phyloP scores from a whole-genome alignment of 305 asterid species.

The Salvia sclarea region DNA sequence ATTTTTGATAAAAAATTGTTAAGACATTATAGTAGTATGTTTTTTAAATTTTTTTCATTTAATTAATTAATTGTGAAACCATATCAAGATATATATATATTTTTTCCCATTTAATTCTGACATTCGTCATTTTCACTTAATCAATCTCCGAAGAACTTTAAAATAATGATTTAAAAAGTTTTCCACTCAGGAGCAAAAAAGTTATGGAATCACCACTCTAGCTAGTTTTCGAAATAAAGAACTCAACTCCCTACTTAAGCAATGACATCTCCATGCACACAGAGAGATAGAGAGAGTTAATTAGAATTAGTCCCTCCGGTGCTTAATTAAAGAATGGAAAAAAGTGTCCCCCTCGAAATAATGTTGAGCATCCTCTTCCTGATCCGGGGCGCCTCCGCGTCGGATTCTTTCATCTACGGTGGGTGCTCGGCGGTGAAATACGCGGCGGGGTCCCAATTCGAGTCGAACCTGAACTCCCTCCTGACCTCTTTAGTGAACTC shows the following conservation, averaged over 20 bases:
- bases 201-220: neutral
- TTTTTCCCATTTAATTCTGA: too few species aligned
- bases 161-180: neutral
- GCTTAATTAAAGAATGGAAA: slow-evolving; percentile 7
- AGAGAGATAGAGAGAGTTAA: too few species aligned
- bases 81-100: too few species aligned
- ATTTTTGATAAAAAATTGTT: too few species aligned
- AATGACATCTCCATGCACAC: slow-evolving; percentile 21
- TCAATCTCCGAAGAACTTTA: too few species aligned
- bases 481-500: slow-evolving; percentile 82
- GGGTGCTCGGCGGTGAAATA: slow-evolving; percentile 81
- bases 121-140: too few species aligned
- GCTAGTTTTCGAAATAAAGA: neutral
- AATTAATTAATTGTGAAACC: too few species aligned
- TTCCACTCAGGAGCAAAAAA: slow-evolving; percentile 2
- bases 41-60: too few species aligned
- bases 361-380: neutral
- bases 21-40: too few species aligned
- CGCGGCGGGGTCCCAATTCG: slow-evolving; percentile 55
- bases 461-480: slow-evolving; percentile 76
- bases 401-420: slow-evolving; percentile 61
- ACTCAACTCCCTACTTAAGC: neutral
- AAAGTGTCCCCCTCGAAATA: neutral
- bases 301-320: too few species aligned
- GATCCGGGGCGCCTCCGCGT: slow-evolving; percentile 39